Evolutionary conservation across 176 grass and related monocot species (phyloP).

Genomic region (Juncus effusus): DNA sequence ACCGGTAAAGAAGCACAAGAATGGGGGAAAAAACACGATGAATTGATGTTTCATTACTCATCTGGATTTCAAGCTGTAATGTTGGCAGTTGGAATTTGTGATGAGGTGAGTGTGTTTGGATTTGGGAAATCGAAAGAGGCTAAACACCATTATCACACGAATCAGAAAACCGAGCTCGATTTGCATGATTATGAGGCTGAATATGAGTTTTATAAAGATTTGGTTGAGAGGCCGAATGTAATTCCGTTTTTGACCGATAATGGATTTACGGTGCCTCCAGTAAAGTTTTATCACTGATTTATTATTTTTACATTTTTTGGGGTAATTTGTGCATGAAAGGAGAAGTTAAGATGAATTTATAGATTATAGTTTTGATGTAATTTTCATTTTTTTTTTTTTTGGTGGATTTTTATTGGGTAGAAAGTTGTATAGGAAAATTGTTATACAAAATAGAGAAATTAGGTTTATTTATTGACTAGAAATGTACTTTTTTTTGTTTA

Average conservation of each 20-base stretch:
- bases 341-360: neutral
- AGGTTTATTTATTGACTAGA: constrained; percentile 33
- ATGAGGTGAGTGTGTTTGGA: constrained; percentile 73
- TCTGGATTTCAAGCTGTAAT: constrained; percentile 92
- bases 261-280: constrained; percentile 46
- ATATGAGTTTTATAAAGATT: constrained; percentile 74
- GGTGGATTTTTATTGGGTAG: neutral
- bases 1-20: constrained; percentile 48
- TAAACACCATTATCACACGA: constrained; percentile 94
- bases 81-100: constrained; percentile 75
- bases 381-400: constrained; percentile 9
- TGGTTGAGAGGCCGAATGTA: constrained; percentile 53
- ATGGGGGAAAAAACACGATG: constrained; percentile 52
- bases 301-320: too few relatives aligned
- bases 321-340: neutral
- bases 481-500: neutral
- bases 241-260: constrained; percentile 81
- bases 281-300: constrained; percentile 74
- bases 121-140: constrained; percentile 70
- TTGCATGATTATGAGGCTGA: constrained; percentile 96
- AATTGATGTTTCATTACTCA: constrained; percentile 79
- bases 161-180: constrained; percentile 81
- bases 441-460: constrained; percentile 32
- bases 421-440: neutral
- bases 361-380: neutral